phyloP scores from a whole-genome alignment of 306 rosid species.

The Adenanthera pavonina region DNA sequence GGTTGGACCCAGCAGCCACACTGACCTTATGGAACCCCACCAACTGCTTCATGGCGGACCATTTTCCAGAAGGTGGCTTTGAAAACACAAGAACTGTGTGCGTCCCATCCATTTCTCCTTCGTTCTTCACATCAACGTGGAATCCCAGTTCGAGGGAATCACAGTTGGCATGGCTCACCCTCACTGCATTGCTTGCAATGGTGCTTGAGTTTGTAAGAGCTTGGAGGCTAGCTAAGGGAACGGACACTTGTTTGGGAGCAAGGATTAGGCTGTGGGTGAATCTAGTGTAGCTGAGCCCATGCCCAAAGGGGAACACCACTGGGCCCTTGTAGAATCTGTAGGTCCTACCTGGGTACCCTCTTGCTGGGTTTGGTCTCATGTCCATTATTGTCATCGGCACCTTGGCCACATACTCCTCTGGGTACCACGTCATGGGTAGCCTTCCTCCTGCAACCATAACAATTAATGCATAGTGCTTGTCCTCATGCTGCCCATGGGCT shows the following conservation, averaged over 20 bases:
- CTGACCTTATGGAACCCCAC: constrained; percentile 68
- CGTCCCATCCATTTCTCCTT: constrained; percentile 79
- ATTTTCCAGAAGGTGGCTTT: constrained; percentile 52
- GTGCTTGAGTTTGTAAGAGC: constrained; percentile 52
- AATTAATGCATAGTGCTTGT: too few species aligned
- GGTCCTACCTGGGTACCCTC: constrained; percentile 89
- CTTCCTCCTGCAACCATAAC: constrained; percentile 42
- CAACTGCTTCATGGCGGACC: constrained; percentile 57
- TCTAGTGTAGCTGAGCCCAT: constrained; percentile 74
- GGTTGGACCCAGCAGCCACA: constrained; percentile 58
- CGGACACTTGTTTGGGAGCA: constrained; percentile 53
- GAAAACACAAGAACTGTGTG: constrained; percentile 69
- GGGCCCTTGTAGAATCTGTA: constrained; percentile 94
- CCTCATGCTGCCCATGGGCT: neutral
- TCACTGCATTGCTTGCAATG: constrained; percentile 40
- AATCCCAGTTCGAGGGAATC: constrained; percentile 41
- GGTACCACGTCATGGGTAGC: constrained; percentile 87
- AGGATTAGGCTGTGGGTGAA: constrained; percentile 55
- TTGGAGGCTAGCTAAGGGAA: constrained; percentile 36
- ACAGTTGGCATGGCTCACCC: constrained; percentile 63
- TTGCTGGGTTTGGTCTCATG: constrained; percentile 62
- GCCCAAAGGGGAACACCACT: constrained; percentile 82
- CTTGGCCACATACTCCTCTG: constrained; percentile 58
- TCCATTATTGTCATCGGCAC: constrained; percentile 88
- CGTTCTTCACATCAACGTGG: constrained; percentile 65